Evolutionary conservation across 805 yeast genomes (phyloP).

Genomic region (Martiniozyma abietophila): DNA sequence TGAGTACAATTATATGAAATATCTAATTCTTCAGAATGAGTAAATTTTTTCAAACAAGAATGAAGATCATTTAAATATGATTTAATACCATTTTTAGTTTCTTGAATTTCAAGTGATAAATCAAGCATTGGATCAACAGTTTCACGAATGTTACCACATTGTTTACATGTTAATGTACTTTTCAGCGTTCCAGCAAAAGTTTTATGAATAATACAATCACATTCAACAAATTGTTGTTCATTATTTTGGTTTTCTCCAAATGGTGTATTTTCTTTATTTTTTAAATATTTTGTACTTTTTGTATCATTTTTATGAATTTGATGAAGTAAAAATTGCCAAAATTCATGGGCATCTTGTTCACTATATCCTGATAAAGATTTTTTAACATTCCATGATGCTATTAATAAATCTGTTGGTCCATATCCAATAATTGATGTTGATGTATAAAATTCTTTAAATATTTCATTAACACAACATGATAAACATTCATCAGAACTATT

Average conservation of each 20-base stretch:
- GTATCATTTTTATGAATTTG: constrained; percentile 58
- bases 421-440: constrained; percentile 51
- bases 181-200: constrained; percentile 78
- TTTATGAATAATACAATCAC: constrained; percentile 75
- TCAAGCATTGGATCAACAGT: constrained; percentile 89
- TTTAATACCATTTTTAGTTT: constrained; percentile 20
- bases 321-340: constrained; percentile 84
- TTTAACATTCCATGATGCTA: constrained; percentile 84
- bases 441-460: constrained; percentile 68
- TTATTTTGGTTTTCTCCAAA: constrained; percentile 4
- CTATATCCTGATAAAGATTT: constrained; percentile 87
- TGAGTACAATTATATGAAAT: constrained; percentile 58
- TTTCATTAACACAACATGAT: constrained; percentile 76
- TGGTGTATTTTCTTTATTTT: constrained; percentile 19
- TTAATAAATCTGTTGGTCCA: constrained; percentile 73
- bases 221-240: constrained; percentile 21
- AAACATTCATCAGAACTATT: constrained; percentile 44
- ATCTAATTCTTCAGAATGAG: constrained; percentile 69
- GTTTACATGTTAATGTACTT: constrained; percentile 66
- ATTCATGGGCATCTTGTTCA: constrained; percentile 98
- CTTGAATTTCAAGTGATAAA: constrained; percentile 65
- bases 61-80: constrained; percentile 30
- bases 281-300: constrained; percentile 14
- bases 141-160: constrained; percentile 53
- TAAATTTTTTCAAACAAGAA: constrained; percentile 69